A percentile compares a stretch with the other conserved stretches of the same genome.
Evolutionary conservation across 1,284 basidiomycete genomes (phyloP).

Genomic region (Apiotrichum domesticum): DNA sequence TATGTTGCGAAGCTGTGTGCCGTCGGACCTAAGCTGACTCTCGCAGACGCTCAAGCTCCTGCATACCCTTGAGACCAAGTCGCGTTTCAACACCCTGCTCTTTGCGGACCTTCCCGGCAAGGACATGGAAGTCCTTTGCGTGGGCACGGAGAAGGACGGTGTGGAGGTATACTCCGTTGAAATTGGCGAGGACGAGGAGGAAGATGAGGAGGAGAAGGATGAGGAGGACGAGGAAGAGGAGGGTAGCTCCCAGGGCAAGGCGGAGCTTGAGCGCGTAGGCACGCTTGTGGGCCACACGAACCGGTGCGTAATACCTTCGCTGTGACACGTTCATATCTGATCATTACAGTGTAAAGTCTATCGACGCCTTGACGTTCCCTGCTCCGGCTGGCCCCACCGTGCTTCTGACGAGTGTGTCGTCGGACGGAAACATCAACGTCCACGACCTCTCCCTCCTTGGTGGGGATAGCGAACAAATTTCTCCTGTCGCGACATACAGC

Average conservation of each 20-base stretch:
- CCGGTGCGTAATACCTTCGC: constrained; percentile 24
- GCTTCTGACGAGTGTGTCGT: constrained; percentile 67
- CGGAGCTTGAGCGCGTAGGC: constrained; percentile 32
- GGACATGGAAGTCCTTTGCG: constrained; percentile 57
- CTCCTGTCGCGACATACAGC: constrained; percentile 64
- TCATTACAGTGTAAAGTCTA: constrained; percentile 39
- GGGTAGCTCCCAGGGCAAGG: constrained; percentile 19
- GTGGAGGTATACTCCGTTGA: constrained; percentile 61
- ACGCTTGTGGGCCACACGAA: constrained; percentile 42
- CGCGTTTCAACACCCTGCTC: constrained; percentile 69
- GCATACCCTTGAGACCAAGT: constrained; percentile 64
- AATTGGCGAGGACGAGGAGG: constrained; percentile 19
- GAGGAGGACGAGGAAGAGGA: constrained; percentile 25
- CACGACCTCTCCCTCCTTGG: constrained; percentile 60
- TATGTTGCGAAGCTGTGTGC: constrained; percentile 11
- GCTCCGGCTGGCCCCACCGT: constrained; percentile 49
- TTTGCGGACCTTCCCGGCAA: constrained; percentile 58
- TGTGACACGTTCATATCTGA: not conserved
- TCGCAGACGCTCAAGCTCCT: constrained; percentile 63
- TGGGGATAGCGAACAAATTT: constrained; percentile 14
- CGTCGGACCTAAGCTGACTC: not conserved
- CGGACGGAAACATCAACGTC: constrained; percentile 73
- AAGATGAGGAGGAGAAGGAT: constrained; percentile 24
- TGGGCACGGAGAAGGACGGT: constrained; percentile 79
- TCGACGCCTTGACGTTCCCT: constrained; percentile 36